Evolutionary conservation across 2,329 filamentous ascomycete species (phyloP).

Genomic region (Helotiales sp.): DNA sequence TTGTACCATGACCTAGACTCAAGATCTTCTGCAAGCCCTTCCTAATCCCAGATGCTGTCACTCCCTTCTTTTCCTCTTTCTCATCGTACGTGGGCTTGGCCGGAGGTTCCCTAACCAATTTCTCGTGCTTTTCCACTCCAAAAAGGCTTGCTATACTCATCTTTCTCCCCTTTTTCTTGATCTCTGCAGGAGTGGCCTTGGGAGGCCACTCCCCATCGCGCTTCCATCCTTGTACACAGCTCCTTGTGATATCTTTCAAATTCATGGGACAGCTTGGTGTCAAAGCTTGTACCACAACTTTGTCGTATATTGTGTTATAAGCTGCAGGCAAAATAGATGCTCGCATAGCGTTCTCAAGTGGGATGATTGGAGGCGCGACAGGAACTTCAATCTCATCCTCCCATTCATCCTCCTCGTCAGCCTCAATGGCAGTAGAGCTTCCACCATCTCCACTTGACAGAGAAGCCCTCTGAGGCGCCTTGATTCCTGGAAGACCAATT

Average conservation of each 20-base stretch:
- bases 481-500: constrained; percentile 42
- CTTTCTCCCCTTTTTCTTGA: constrained; percentile 27
- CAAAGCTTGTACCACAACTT: constrained; percentile 77
- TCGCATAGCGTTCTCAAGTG: constrained; percentile 73
- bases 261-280: constrained; percentile 89
- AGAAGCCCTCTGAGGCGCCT: constrained; percentile 38
- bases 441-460: constrained; percentile 32
- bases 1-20: constrained; percentile 14
- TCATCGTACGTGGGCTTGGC: constrained; percentile 4
- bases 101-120: constrained; percentile 1
- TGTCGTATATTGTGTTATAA: constrained; percentile 85
- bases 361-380: constrained; percentile 70
- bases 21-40: constrained; percentile 27
- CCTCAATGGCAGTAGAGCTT: constrained; percentile 25
- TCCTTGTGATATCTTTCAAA: constrained; percentile 74
- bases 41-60: constrained; percentile 11
- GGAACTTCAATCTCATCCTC: constrained; percentile 52
- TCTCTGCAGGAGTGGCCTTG: constrained; percentile 49
- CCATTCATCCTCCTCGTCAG: constrained; percentile 27
- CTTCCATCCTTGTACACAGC: constrained; percentile 90
- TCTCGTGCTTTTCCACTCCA: constrained; percentile 25
- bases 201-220: constrained; percentile 92
- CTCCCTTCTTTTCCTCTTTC: constrained; percentile 3
- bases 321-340: constrained; percentile 70
- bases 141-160: constrained; percentile 32